Base-by-base conservation (phyloP, 2,329 filamentous ascomycete species). In the Trematosphaeria pertusa region DNA sequence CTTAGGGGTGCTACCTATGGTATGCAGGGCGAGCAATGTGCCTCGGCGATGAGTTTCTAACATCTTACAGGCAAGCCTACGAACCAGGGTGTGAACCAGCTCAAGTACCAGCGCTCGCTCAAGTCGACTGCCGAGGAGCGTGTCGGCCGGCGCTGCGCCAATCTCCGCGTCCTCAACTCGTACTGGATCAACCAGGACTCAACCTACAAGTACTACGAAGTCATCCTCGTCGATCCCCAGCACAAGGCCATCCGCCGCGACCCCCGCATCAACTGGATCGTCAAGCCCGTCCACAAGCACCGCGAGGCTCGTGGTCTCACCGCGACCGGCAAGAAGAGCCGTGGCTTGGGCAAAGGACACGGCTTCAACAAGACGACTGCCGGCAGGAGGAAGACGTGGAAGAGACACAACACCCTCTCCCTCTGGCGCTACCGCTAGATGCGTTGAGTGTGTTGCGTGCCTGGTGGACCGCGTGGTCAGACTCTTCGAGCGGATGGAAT, bases 161-260 rank as follows among this genome's bases (percentile, higher is more conserved):
- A 99, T 84, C 82, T 99, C 79, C 91, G 94, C 76, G 94, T 99
- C 75, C 89, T 99, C 75, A 99, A 99, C 89, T 97, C 93, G 61
- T 99, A 99, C 92, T 99, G 95, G 95, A 91, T 99, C 85, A 99
- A 99, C 89, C 91, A 97, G 86, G 94, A 99, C 85, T 97, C 92
- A 55, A 99, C 94, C 81, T 99, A 97, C 90, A 99, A 99, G 87
- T 99, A 99, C 89, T 99, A 86, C 85, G 94, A 99, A 83, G 87
- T 97, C 80, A 97, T 99, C 84, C 90, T 97, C 75, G 93, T 99
- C 76, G 94, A 99, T 84, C 94, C 94, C 77, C 89, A 95, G 84
- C 94, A 99, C 90, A 97, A 97, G 87, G 94, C 94, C 75, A 99
- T 99, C 86, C 94, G 94, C 80, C 90, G 89, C 75, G 94, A 99